Evolutionary conservation across 208 protist genomes (phyloP), one percentile per base, ranked within the genome.

Genomic region (Trypanosoma grayi): DNA sequence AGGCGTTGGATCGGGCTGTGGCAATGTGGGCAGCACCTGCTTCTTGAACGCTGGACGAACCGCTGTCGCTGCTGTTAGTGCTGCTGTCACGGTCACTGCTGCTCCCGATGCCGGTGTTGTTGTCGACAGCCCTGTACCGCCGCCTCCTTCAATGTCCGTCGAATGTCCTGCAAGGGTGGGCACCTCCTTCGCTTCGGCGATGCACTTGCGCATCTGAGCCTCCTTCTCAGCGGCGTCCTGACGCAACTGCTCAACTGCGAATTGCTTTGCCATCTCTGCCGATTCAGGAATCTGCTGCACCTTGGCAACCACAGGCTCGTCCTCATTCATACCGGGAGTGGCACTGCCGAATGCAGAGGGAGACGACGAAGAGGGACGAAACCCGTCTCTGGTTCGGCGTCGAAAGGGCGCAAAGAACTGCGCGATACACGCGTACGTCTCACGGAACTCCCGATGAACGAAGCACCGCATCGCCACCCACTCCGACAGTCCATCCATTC

Each of bases 401-500:
- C 75, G 61, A 46, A 63, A 70, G 0, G 41, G 22, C 1, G 58
- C 54, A 56, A 93, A 95, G 70, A 95, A 95, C 37, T 77, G 57
- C 43, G 79, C 71, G 6, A 92, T 55, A 33, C 55, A 63, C 0
- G 70, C 68, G 61, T 88, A 93, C 57, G 67, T 65, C 18, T 83
- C 80, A 37, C 90, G 74, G 50, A 95, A 95, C 31, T 85, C 77
- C 4, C 44, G 43, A 52, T 81, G 74, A 31, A 89, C 62, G 2
- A 33, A 18, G 20, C 74, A 83, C 24, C 75, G 55, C 41, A 27
- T 41, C 22, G 60, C 72, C 30, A 95, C 74, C 87, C 90, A 95
- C 37, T 81, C 76, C 14, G 86, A 83, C 4, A 95, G 59, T 39
- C 56, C 46, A 24, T n/a, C 31, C 27, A 78, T 24, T 7, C 57